phyloP scores from a whole-genome alignment of 163 green algal genomes.

The Scenedesmus sp. region DNA sequence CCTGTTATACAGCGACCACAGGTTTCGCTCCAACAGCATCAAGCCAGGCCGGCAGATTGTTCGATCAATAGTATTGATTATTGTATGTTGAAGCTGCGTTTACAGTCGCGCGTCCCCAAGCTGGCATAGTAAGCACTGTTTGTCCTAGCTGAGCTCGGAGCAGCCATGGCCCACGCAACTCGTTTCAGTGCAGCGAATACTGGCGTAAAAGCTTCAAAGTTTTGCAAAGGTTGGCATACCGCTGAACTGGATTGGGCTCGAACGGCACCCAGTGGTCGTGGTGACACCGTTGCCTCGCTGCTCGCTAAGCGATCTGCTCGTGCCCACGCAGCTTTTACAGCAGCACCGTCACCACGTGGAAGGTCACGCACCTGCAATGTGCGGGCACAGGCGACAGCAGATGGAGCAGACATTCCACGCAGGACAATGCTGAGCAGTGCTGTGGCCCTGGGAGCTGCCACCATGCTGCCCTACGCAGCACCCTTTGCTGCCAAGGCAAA shows the following conservation, averaged over 20 bases:
- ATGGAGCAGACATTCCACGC: slow-evolving; percentile 40
- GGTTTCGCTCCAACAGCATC: not conserved
- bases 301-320: slow-evolving; percentile 9
- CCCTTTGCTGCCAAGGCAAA: slow-evolving; percentile 57
- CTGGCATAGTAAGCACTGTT: not conserved
- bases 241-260: not conserved
- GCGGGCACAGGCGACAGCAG: slow-evolving; percentile 36
- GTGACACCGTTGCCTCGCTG: slow-evolving; percentile 9
- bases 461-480: slow-evolving; percentile 35
- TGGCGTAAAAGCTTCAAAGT: not conserved
- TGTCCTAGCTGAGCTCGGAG: not conserved
- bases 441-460: slow-evolving; percentile 47
- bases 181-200: slow-evolving; percentile 25
- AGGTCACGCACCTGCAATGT: slow-evolving; percentile 12
- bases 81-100: not conserved
- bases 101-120: not conserved
- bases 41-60: not conserved
- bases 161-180: slow-evolving; percentile 37
- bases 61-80: not conserved
- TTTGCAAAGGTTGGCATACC: slow-evolving; percentile 19
- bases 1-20: slow-evolving; percentile 11
- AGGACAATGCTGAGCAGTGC: slow-evolving; percentile 59
- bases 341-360: not conserved
- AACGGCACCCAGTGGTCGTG: not conserved
- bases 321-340: slow-evolving; percentile 44